Conservation (phyloP, 1,139 yeast species). For the Casaregolazyma lundiana region DNA sequence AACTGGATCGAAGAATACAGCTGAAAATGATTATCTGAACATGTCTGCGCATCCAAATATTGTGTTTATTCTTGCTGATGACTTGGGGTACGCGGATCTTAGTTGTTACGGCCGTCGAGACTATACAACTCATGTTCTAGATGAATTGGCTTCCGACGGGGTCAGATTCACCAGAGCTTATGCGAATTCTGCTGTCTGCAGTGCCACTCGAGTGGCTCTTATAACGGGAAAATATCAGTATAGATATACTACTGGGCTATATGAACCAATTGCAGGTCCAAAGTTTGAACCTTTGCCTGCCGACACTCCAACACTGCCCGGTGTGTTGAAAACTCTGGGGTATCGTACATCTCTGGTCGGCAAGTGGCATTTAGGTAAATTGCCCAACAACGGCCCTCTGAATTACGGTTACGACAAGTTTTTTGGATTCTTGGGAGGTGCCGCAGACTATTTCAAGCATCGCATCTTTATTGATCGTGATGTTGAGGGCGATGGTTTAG, state of each 20-base stretch:
- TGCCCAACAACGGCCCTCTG: slow-evolving; percentile 48
- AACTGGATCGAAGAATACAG: background rate
- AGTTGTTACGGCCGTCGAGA: slow-evolving; percentile 54
- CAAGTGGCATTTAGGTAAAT: slow-evolving; percentile 55
- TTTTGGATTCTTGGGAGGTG: slow-evolving; percentile 52
- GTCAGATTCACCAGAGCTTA: slow-evolving; percentile 53
- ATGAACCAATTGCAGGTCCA: slow-evolving; percentile 27
- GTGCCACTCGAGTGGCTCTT: slow-evolving; percentile 61
- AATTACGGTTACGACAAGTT: slow-evolving; percentile 49
- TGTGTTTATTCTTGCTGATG: slow-evolving; percentile 57
- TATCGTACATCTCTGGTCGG: slow-evolving; percentile 50
- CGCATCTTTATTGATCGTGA: slow-evolving; percentile 14
- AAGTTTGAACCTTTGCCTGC: slow-evolving; percentile 44
- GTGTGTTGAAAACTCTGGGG: slow-evolving; percentile 45
- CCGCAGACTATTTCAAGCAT: slow-evolving; percentile 47
- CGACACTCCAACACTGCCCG: slow-evolving; percentile 51
- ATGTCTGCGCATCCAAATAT: slow-evolving; percentile 41
- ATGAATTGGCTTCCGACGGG: slow-evolving; percentile 43
- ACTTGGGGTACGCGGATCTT: slow-evolving; percentile 55
- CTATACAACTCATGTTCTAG: slow-evolving; percentile 51
- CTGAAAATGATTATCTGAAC: background rate
- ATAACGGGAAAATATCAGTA: slow-evolving; percentile 57
- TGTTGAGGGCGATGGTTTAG: slow-evolving; percentile 35
- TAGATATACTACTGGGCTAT: slow-evolving; percentile 56
- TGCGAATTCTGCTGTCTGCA: slow-evolving; percentile 59